Evolutionary conservation across 768 basidiomycete species (phyloP).

Genomic region (Lactifluus pinguis): DNA sequence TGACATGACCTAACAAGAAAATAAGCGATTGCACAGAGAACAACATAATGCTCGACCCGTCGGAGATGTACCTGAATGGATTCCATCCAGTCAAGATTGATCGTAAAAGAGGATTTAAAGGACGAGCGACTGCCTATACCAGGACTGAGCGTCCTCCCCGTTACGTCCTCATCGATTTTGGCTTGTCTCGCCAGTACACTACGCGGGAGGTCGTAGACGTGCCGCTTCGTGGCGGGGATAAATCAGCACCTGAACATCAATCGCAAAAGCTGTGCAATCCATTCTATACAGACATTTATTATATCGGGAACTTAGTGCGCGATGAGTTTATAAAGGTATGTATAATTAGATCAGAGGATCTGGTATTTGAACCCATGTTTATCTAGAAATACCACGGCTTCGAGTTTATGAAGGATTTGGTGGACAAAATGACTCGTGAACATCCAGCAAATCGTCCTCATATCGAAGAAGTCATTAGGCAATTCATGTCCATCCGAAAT

Average conservation of each 20-base stretch:
- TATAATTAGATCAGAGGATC: not conserved
- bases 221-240: slow-evolving; percentile 35
- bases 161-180: slow-evolving; percentile 26
- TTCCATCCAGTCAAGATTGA: slow-evolving; percentile 23
- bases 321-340: slow-evolving; percentile 24
- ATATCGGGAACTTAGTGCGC: slow-evolving; percentile 28
- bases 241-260: slow-evolving; percentile 29
- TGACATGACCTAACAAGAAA: not conserved
- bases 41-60: slow-evolving; percentile 26
- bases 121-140: slow-evolving; percentile 18
- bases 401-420: slow-evolving; percentile 23
- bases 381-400: slow-evolving; percentile 20
- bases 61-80: slow-evolving; percentile 20
- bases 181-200: slow-evolving; percentile 21
- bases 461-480: slow-evolving; percentile 8
- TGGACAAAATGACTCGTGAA: slow-evolving; percentile 22
- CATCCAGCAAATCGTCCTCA: slow-evolving; percentile 25
- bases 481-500: not conserved
- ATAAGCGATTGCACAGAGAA: slow-evolving; percentile 15
- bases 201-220: slow-evolving; percentile 23
- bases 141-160: slow-evolving; percentile 23
- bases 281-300: slow-evolving; percentile 30
- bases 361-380: not conserved
- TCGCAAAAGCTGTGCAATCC: slow-evolving; percentile 21
- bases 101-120: slow-evolving; percentile 21